Percentiles rank a stretch among this genome's conserved stretches.
Conservation (phyloP, 257 asterid genomes). For the Henckelia pumila region DNA sequence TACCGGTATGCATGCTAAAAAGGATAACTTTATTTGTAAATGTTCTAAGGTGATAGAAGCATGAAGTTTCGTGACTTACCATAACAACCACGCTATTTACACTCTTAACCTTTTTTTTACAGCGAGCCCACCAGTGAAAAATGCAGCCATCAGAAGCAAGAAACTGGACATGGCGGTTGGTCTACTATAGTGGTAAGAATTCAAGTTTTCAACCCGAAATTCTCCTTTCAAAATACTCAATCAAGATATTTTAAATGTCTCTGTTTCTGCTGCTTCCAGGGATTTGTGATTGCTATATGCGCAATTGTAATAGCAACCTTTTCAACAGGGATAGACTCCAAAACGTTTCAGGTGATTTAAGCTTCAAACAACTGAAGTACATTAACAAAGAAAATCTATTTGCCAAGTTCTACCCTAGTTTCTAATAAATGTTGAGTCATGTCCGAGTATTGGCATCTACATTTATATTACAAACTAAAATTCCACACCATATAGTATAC, state of each 20-base stretch:
- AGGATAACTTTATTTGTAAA: background rate
- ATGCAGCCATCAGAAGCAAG: constrained; percentile 65
- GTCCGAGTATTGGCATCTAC: too few relatives aligned
- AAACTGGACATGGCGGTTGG: constrained; percentile 65
- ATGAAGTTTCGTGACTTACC: too few relatives aligned
- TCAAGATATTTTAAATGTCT: background rate
- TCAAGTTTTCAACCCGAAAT: background rate
- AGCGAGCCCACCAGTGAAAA: constrained; percentile 82
- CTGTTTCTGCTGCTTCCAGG: constrained; percentile 37
- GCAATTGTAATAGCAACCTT: constrained; percentile 89
- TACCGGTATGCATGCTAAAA: background rate
- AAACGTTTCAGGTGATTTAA: constrained; percentile 70
- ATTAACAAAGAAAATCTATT: too few relatives aligned
- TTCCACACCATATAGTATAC: too few relatives aligned
- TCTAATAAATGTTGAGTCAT: too few relatives aligned
- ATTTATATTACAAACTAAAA: too few relatives aligned
- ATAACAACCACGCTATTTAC: too few relatives aligned
- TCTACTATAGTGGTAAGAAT: constrained; percentile 67
- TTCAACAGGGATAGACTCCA: constrained; percentile 92
- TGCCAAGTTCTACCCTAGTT: too few relatives aligned
- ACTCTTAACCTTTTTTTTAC: constrained; percentile 15
- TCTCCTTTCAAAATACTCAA: background rate
- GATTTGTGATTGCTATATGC: constrained; percentile 69
- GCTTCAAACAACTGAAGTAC: background rate
- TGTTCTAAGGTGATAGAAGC: background rate